Evolutionary conservation across 805 yeast genomes (phyloP), one percentile per base, ranked within the genome.

Genomic region (Hagleromyces aurorensis): DNA sequence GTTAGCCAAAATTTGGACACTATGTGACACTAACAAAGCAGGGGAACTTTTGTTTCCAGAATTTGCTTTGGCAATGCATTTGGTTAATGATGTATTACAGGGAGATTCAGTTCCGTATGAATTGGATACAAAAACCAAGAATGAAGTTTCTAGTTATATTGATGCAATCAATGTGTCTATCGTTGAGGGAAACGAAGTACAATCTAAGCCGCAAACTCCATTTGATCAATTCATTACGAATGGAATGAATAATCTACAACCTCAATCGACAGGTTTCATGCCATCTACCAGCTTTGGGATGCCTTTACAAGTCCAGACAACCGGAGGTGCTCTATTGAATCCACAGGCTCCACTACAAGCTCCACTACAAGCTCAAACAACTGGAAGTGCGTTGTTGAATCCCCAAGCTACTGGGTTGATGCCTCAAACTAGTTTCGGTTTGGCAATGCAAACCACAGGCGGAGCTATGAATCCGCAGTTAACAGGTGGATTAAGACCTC

Each of bases 11-110:
- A 80, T 89, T 37, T 89, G 97, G 97, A 76, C 80, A 14, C 63
- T 89, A 34, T 72, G 94, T n/a, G 97, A 89, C 50, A 78, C 94
- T 2, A 81, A 77, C 44, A 79, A 75, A 46, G 77, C 91, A 6
- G 97, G 97, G 2, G 69, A 75, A 32, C 69, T 89, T 37, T 60
- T 89, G 44, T 89, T 87, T 52, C 97, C 97, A 2, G 96, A 89
- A 56, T 89, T 89, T 65, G 94, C 94, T 10, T 65, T 89, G 41
- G 86, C 95, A 11, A 75, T 89, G 66, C 89, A 86, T 55, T 65
- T 89, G 44, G 86, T 94, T 52, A 80, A 82, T 44, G 59, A 74
- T 48, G 80, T 79, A 0, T 65, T 83, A 43, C 75, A 72, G 44
- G 94, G 95, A 20, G 86, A 82, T 43, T 63, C 77, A 6, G 64